Percentiles rank a stretch among this genome's conserved stretches.
These are phyloP conservation scores for Micractinium conductrix DNA, from an alignment of 139 green algal species.

Conservation along the genomic window DNA sequence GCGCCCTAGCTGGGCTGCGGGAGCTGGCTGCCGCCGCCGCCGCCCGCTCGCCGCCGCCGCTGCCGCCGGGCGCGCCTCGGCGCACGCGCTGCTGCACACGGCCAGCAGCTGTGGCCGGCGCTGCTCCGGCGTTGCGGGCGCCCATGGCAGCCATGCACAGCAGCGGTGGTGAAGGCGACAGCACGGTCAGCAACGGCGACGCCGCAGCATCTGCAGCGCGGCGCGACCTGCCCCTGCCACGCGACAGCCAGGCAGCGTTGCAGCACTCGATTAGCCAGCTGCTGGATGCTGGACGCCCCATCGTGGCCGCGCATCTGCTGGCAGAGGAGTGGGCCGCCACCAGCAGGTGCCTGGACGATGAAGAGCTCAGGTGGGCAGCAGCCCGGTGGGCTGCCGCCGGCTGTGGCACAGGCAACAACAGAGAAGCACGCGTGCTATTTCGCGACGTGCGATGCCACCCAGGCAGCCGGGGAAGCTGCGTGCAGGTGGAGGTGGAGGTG, in stretches of 20 bases:
- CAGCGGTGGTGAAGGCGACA: neutral
- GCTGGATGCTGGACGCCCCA: neutral
- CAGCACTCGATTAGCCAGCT: neutral
- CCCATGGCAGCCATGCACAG: neutral
- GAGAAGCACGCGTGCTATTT: too few relatives aligned
- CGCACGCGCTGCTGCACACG: neutral
- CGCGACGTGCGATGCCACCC: too few relatives aligned
- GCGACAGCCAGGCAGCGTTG: neutral
- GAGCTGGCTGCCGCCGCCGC: neutral
- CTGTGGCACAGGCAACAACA: too few relatives aligned
- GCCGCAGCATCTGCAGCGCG: neutral
- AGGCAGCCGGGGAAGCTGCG: neutral
- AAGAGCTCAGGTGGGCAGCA: neutral
- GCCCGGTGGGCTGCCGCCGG: neutral
- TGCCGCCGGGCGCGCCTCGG: neutral
- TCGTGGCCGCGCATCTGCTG: neutral
- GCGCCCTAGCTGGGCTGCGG: neutral
- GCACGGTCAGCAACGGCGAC: neutral
- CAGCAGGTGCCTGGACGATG: conserved; percentile 1
- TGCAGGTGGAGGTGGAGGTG: too few relatives aligned
- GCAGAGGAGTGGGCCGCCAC: neutral
- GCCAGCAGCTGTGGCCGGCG: neutral
- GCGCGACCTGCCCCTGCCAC: neutral
- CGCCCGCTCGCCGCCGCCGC: neutral
- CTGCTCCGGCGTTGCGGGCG: neutral